Conservation (phyloP, 1,284 basidiomycete species). For the Taiwanofungus camphoratus region DNA sequence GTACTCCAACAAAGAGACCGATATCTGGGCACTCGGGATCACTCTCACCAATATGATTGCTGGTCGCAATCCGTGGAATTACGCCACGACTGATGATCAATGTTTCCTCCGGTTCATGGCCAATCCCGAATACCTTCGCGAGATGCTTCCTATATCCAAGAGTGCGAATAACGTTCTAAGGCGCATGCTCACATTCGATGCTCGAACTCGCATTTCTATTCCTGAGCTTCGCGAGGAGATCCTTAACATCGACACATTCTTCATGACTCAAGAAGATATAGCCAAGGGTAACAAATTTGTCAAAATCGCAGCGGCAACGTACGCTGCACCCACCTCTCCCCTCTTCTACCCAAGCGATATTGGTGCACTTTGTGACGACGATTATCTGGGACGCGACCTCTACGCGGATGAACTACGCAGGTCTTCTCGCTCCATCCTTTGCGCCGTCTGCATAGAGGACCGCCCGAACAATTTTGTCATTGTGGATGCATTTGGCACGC, state of each 20-base stretch:
- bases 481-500: constrained; percentile 8
- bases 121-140: constrained; percentile 63
- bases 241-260: constrained; percentile 58
- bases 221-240: constrained; percentile 56
- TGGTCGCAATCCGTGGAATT: constrained; percentile 85
- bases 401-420: not conserved
- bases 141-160: constrained; percentile 67
- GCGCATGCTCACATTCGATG: constrained; percentile 50
- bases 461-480: constrained; percentile 9
- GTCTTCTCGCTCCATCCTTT: not conserved
- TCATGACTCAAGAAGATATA: constrained; percentile 52
- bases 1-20: constrained; percentile 19
- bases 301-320: constrained; percentile 13
- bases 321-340: constrained; percentile 1
- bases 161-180: constrained; percentile 52
- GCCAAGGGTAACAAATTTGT: constrained; percentile 9
- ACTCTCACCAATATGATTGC: constrained; percentile 68
- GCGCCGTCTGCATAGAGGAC: not conserved
- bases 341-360: not conserved
- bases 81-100: constrained; percentile 66
- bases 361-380: not conserved
- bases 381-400: not conserved
- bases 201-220: constrained; percentile 54
- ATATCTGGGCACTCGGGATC: constrained; percentile 29
- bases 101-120: constrained; percentile 73